Percentiles rank a stretch among this genome's conserved stretches.
These are phyloP conservation scores for Brassica hybrid DNA, from an alignment of 441 rosid species.

Conservation along the genomic window DNA sequence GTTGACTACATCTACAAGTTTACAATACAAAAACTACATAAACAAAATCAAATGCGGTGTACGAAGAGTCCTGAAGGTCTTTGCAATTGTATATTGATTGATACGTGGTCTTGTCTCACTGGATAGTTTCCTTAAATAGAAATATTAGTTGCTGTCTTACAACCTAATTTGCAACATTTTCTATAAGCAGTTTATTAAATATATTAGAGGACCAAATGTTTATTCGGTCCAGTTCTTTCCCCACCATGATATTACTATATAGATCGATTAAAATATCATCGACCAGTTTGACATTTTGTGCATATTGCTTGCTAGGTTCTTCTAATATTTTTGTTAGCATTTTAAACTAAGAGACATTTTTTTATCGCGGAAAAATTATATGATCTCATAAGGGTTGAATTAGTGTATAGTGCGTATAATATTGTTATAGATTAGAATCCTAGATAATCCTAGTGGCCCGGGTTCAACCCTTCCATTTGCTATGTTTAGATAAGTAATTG, in stretches of 20 bases:
- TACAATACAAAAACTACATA: neutral
- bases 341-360: neutral
- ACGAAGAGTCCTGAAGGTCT: conserved; percentile 19
- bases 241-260: neutral
- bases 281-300: conserved; percentile 33
- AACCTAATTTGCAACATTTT: conserved; percentile 42
- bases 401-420: neutral
- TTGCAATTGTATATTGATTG: neutral
- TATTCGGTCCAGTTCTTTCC: neutral
- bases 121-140: conserved; percentile 34
- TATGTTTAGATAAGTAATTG: conserved; percentile 2
- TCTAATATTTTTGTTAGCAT: neutral
- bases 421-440: conserved; percentile 6
- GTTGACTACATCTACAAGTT: neutral
- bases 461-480: conserved; percentile 4
- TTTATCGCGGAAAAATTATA: neutral
- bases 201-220: conserved; percentile 5
- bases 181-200: conserved; percentile 12
- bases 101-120: conserved; percentile 24
- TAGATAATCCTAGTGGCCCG: too few relatives aligned
- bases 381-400: neutral
- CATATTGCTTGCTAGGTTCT: neutral
- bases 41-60: conserved; percentile 23
- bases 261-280: neutral
- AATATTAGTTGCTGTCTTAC: conserved; percentile 42